These are phyloP conservation scores for Mallotus japonicus DNA, from an alignment of 441 rosid species.

Conservation along the genomic window DNA sequence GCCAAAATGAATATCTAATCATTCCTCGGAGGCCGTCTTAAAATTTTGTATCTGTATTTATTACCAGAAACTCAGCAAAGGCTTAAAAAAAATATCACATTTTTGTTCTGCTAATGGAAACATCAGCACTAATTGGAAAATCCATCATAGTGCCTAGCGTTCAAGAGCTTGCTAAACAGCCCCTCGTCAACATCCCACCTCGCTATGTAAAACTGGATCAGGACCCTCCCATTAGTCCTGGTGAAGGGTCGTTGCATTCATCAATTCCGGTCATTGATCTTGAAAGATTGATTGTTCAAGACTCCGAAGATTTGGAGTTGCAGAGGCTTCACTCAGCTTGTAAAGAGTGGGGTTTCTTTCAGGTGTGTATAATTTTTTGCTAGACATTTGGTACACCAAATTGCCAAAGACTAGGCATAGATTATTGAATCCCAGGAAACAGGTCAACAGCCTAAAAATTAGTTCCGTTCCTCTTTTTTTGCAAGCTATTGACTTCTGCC, in stretches of 20 bases:
- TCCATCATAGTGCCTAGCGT: constrained; percentile 15
- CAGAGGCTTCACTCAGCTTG: constrained; percentile 19
- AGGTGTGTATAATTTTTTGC: neutral
- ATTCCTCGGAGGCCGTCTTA: too few species aligned
- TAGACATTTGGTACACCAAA: too few species aligned
- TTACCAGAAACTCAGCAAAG: too few species aligned
- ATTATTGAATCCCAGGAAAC: too few species aligned
- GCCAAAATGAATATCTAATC: too few species aligned
- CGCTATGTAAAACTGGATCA: constrained; percentile 6
- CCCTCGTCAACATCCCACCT: neutral
- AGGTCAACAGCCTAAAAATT: too few species aligned
- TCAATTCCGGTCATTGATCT: constrained; percentile 23
- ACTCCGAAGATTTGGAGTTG: constrained; percentile 14
- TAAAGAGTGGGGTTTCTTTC: constrained; percentile 27
- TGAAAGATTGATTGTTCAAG: neutral
- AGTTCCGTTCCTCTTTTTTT: too few species aligned
- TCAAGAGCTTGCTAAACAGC: constrained; percentile 8
- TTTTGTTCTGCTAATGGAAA: neutral
- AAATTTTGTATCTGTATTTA: too few species aligned
- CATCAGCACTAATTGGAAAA: neutral
- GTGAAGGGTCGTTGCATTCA: neutral
- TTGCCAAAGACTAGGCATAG: too few species aligned
- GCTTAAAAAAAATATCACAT: too few species aligned
- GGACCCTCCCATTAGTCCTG: neutral
- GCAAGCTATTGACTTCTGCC: too few species aligned